Evolutionary conservation across 768 basidiomycete species (phyloP).

Genomic region (Termitomyces sp.): DNA sequence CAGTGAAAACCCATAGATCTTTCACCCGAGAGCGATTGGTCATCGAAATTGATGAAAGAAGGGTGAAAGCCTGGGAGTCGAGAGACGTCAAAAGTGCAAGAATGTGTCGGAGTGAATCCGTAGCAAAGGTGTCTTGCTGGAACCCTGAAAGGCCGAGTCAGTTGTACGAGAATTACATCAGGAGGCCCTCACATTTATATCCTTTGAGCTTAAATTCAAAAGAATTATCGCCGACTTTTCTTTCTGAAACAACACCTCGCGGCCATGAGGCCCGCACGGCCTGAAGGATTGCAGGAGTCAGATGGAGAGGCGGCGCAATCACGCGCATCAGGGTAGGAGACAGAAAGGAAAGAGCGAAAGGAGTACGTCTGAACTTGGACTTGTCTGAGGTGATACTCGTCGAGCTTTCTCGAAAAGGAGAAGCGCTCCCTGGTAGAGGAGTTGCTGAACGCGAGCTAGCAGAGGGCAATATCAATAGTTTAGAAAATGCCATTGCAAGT

Average conservation of each 20-base stretch:
- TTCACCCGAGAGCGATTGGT: constrained; percentile 69
- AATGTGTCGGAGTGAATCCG: constrained; percentile 71
- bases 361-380: constrained; percentile 32
- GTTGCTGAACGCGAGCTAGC: constrained; percentile 25
- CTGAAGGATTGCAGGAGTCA: constrained; percentile 78
- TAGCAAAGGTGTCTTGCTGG: constrained; percentile 70
- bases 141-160: constrained; percentile 47
- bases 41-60: constrained; percentile 68
- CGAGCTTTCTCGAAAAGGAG: constrained; percentile 36
- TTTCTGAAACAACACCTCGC: constrained; percentile 73
- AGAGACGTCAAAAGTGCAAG: constrained; percentile 62
- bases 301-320: constrained; percentile 69
- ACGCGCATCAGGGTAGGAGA: constrained; percentile 69
- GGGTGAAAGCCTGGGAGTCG: constrained; percentile 63
- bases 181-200: constrained; percentile 56
- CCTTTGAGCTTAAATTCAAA: constrained; percentile 83
- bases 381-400: constrained; percentile 34
- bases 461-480: constrained; percentile 29
- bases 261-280: constrained; percentile 78
- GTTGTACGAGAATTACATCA: constrained; percentile 11
- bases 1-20: constrained; percentile 77
- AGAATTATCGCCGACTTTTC: constrained; percentile 65
- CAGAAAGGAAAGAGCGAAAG: constrained; percentile 73
- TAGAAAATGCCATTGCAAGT: constrained; percentile 67
- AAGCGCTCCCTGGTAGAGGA: constrained; percentile 29